Conservation (phyloP, 225 moss, liverwort and hornwort genomes). For the Takakia lepidozioides region DNA sequence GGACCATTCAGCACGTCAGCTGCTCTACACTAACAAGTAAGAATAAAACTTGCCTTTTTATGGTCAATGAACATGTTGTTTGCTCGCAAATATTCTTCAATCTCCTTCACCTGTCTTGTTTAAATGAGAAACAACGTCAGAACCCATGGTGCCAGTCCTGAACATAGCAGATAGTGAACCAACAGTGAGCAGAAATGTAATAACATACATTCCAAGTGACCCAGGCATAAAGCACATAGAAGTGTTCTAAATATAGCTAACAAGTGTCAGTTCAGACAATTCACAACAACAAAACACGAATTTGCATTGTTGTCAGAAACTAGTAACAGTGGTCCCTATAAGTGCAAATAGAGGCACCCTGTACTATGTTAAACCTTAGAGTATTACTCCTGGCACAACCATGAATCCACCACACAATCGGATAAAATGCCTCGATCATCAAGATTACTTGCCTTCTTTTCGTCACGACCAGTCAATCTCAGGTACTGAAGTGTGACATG, state of each 20-base stretch:
- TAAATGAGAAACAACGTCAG: neutral
- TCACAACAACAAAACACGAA: too few relatives aligned
- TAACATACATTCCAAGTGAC: neutral
- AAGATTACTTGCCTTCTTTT: slow-evolving; percentile 52
- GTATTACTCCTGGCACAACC: too few relatives aligned
- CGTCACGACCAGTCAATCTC: slow-evolving; percentile 86
- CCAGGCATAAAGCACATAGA: neutral
- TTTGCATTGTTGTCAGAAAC: neutral
- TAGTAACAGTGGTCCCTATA: too few relatives aligned
- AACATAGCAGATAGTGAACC: neutral
- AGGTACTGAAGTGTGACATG: slow-evolving; percentile 73
- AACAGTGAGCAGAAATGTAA: too few relatives aligned
- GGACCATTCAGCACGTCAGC: too few relatives aligned
- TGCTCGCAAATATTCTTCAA: slow-evolving; percentile 90
- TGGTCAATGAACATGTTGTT: slow-evolving; percentile 87
- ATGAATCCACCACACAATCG: too few relatives aligned
- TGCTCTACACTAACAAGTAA: too few relatives aligned
- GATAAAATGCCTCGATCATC: too few relatives aligned
- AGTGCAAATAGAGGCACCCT: neutral
- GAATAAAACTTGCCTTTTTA: slow-evolving; percentile 53
- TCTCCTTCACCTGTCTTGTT: slow-evolving; percentile 46
- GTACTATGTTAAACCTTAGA: too few relatives aligned
- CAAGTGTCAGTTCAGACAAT: too few relatives aligned
- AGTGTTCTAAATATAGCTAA: too few relatives aligned
- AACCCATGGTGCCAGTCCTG: too few relatives aligned